Percentiles rank a stretch among this genome's conserved stretches.
phyloP scores from a whole-genome alignment of 148 eudicot genomes.

The Fallopia convolvulus region DNA sequence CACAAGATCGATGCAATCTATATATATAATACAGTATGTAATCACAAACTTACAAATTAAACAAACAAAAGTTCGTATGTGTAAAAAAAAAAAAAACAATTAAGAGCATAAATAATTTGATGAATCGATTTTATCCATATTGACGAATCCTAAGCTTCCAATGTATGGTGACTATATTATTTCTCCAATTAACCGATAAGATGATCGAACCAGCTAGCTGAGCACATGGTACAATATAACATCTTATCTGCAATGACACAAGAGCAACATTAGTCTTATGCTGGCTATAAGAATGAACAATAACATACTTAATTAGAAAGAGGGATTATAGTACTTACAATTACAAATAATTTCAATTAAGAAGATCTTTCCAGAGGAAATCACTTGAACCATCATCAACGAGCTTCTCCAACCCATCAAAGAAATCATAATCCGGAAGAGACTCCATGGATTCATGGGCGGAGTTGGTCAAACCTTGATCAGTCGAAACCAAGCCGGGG shows the following conservation, averaged over 20 bases:
- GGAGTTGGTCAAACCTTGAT: slow-evolving; percentile 27
- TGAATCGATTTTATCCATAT: neutral
- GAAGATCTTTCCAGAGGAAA: slow-evolving; percentile 32
- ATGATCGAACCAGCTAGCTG: neutral
- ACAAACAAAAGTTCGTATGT: slow-evolving; percentile 4
- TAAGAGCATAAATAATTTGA: neutral
- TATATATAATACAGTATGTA: neutral
- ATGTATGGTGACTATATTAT: neutral
- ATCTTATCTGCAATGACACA: neutral
- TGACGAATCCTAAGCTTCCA: neutral
- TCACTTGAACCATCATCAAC: slow-evolving; percentile 35
- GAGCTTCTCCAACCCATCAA: slow-evolving; percentile 41
- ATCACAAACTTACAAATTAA: neutral
- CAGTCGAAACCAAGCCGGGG: slow-evolving; percentile 37
- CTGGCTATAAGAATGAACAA: neutral
- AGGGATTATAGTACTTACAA: neutral
- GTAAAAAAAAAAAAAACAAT: slow-evolving; percentile 1
- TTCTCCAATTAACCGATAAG: neutral
- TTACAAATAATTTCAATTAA: slow-evolving; percentile 11
- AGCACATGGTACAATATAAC: neutral
- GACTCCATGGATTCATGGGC: slow-evolving; percentile 14
- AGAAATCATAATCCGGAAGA: slow-evolving; percentile 20
- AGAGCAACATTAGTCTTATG: neutral
- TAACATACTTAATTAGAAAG: neutral
- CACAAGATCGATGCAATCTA: neutral